Evolutionary conservation across 2,329 filamentous ascomycete species (phyloP), one percentile per base, ranked within the genome.

Genomic region (Reticulascus tulasneorum): DNA sequence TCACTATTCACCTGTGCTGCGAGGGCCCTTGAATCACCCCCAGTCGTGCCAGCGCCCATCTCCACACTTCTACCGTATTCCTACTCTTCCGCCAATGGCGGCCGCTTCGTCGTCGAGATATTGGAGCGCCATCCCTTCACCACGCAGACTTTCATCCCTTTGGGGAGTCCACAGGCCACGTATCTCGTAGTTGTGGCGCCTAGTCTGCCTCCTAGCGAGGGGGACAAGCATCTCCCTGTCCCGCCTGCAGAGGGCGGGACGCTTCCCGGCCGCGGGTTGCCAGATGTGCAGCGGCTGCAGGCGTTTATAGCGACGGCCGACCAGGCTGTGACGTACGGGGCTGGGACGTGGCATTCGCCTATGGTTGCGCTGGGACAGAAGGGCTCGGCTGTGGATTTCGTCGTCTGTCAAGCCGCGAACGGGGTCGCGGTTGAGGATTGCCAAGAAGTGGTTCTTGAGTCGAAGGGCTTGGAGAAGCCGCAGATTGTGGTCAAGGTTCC

Each of bases 91-190:
- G 15, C 33, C 19, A 21, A 34, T 22, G 17, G 29, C 32, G 49
- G 37, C 46, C 42, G 40, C 16, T 86, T 95, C 55, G 68, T 75
- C 29, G 73, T 96, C 35, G 63, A 64, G 15, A 77, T 95, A 38
- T 76, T 97, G 20, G 93, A 98, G 60, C 75, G 93, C 24, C 93
- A 98, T 61, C 91, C 93, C 0, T 97, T 82, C 62, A 97, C 93
- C 2, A 86, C 86, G 2, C 93, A 98, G 66, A 95, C 89, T 0
- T 97, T 98, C 60, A 75, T 86, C 27, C 93, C 93, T 0, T 67
- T 96, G 33, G 76, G 63, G 9, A 63, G 64, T n/a, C 49, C 59
- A 9, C 51, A 56, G 6, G 67, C 69, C 9, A 63, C 69, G 16
- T 96, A 91, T 58, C 75, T 98, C 18, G 85, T 97, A 43, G 78